Evolutionary conservation across 1,139 yeast genomes (phyloP).

Genomic region (Taphrina pruni): DNA sequence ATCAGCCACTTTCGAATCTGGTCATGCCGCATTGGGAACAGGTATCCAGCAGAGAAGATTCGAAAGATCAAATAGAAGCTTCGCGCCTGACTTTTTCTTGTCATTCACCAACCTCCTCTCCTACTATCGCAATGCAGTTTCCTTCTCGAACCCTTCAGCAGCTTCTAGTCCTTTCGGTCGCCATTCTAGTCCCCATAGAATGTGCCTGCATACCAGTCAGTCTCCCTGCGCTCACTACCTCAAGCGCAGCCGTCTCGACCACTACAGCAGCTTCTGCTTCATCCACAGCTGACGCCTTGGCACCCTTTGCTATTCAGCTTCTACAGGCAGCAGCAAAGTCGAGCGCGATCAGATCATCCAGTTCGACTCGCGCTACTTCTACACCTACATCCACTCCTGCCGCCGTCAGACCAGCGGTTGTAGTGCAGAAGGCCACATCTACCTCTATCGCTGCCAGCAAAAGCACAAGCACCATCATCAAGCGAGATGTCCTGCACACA

Average conservation of each 20-base stretch:
- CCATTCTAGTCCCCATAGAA: slow-evolving; percentile 11
- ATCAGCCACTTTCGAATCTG: slow-evolving; percentile 9
- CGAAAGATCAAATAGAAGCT: slow-evolving; percentile 15
- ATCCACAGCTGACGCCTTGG: background rate
- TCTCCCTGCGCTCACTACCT: slow-evolving; percentile 8
- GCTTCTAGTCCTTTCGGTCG: slow-evolving; percentile 21
- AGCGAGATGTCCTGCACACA: background rate
- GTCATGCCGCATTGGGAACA: slow-evolving; percentile 16
- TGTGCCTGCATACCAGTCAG: slow-evolving; percentile 23
- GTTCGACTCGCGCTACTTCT: background rate
- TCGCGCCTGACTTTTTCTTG: slow-evolving; percentile 9
- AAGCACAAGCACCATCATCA: background rate
- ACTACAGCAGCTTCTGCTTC: background rate
- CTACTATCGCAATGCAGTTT: slow-evolving; percentile 10
- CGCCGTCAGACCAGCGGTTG: slow-evolving; percentile 3
- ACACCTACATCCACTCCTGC: slow-evolving; percentile 1
- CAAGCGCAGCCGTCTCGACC: slow-evolving; percentile 1
- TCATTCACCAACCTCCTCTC: slow-evolving; percentile 31
- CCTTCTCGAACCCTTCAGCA: slow-evolving; percentile 4
- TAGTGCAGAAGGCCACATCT: background rate
- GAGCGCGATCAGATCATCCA: background rate
- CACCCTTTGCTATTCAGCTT: background rate
- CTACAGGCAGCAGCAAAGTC: background rate
- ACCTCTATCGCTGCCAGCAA: background rate
- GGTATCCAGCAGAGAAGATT: slow-evolving; percentile 13